A percentile compares a stretch with the other conserved stretches of the same genome.
phyloP scores from a whole-genome alignment of 1,284 basidiomycete species.

The Trametes polyzona region DNA sequence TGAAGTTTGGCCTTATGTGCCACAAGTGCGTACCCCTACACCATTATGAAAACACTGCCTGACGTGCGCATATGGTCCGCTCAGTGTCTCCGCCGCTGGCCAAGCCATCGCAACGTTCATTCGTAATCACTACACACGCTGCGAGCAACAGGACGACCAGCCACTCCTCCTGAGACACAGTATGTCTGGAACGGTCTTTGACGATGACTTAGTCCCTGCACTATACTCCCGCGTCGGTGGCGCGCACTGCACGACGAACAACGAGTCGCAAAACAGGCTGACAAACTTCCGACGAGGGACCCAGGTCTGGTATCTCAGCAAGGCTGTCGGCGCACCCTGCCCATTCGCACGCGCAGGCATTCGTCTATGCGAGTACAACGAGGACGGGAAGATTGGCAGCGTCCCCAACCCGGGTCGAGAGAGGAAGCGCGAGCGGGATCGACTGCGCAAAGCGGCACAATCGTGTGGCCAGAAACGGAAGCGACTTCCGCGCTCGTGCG shows the following conservation, averaged over 20 bases:
- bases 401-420: conserved; percentile 37
- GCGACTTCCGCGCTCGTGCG: conserved; percentile 56
- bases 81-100: conserved; percentile 71
- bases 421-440: conserved; percentile 45
- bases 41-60: neutral
- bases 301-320: conserved; percentile 77
- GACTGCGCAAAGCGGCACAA: conserved; percentile 40
- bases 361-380: conserved; percentile 65
- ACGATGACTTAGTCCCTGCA: conserved; percentile 74
- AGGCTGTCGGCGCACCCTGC: conserved; percentile 72
- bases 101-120: conserved; percentile 82
- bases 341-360: conserved; percentile 75
- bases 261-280: conserved; percentile 48
- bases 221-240: conserved; percentile 72
- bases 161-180: conserved; percentile 73
- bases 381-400: conserved; percentile 46
- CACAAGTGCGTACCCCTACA: conserved; percentile 62
- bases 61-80: conserved; percentile 11
- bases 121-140: conserved; percentile 69
- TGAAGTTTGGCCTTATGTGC: conserved; percentile 65
- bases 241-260: conserved; percentile 50
- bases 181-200: conserved; percentile 67
- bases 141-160: conserved; percentile 69
- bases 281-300: conserved; percentile 82
- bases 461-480: conserved; percentile 73